Conservation (phyloP, 805 yeast genomes). For the Saccharomycopsis sp. region DNA sequence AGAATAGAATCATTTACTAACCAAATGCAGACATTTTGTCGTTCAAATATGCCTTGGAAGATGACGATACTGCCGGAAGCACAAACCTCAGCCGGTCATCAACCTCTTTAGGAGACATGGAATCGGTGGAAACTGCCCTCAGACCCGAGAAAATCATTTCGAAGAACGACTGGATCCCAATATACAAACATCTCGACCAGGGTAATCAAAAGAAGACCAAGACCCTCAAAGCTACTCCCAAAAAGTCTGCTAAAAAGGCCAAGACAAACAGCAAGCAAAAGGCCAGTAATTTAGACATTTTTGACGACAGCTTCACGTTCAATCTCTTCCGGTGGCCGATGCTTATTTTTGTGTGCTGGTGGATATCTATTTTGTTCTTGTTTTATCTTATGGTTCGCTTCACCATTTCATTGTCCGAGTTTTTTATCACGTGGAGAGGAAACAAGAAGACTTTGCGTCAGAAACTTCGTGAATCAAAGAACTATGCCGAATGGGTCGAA, state of each 20-base stretch:
- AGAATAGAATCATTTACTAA: background rate
- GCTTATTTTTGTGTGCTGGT: conserved; percentile 41
- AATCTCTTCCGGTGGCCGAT: conserved; percentile 61
- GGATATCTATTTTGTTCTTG: conserved; percentile 47
- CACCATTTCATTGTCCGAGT: conserved; percentile 59
- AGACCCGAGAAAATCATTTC: conserved; percentile 35
- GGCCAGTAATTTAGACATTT: background rate
- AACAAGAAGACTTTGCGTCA: conserved; percentile 43
- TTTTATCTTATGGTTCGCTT: conserved; percentile 48
- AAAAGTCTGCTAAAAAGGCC: conserved; percentile 9
- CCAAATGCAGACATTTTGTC: conserved; percentile 29
- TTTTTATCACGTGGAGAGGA: conserved; percentile 55
- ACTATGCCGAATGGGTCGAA: conserved; percentile 55
- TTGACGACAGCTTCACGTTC: conserved; percentile 35
- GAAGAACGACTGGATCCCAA: conserved; percentile 42
- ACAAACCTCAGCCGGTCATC: conserved; percentile 21
- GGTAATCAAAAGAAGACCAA: conserved; percentile 2
- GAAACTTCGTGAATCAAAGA: conserved; percentile 41
- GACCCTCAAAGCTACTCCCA: conserved; percentile 14
- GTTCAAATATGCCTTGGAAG: conserved; percentile 33
- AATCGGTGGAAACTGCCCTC: background rate
- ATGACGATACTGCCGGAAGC: conserved; percentile 26
- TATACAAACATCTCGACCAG: conserved; percentile 25
- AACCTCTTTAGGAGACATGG: conserved; percentile 4
- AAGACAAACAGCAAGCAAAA: conserved; percentile 4